Evolutionary conservation across 176 grass and related monocot genomes (phyloP).

Genomic region (Alopecurus myosuroides): DNA sequence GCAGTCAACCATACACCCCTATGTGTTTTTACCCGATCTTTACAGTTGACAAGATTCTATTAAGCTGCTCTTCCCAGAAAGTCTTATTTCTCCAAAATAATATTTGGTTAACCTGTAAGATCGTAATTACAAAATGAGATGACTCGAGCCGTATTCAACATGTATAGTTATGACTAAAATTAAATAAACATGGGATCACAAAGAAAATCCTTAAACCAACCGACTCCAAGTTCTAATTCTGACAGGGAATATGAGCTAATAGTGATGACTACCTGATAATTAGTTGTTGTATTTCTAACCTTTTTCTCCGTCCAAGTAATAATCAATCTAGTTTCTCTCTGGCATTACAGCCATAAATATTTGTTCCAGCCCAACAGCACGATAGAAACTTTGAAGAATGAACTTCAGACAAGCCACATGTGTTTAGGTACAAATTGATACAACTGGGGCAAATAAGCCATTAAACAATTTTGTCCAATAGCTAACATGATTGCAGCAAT

Average conservation of each 20-base stretch:
- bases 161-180: background rate
- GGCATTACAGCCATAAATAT: slow-evolving; percentile 13
- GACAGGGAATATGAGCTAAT: background rate
- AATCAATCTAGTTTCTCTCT: background rate
- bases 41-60: background rate
- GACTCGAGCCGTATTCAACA: background rate
- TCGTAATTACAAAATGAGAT: background rate
- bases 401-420: background rate
- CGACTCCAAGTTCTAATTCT: background rate
- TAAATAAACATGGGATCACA: background rate
- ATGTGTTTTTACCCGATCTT: background rate
- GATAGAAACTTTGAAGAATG: slow-evolving; percentile 10
- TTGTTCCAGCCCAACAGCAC: background rate
- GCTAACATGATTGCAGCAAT: background rate
- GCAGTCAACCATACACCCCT: background rate
- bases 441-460: background rate
- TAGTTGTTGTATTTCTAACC: background rate
- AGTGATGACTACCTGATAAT: background rate
- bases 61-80: background rate
- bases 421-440: background rate
- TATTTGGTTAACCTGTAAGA: background rate
- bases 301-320: background rate
- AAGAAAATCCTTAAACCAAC: background rate
- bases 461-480: slow-evolving; percentile 16
- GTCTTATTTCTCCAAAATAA: background rate